Base-by-base conservation (phyloP, 2,329 filamentous ascomycete species). In the Clonostachys solani region DNA sequence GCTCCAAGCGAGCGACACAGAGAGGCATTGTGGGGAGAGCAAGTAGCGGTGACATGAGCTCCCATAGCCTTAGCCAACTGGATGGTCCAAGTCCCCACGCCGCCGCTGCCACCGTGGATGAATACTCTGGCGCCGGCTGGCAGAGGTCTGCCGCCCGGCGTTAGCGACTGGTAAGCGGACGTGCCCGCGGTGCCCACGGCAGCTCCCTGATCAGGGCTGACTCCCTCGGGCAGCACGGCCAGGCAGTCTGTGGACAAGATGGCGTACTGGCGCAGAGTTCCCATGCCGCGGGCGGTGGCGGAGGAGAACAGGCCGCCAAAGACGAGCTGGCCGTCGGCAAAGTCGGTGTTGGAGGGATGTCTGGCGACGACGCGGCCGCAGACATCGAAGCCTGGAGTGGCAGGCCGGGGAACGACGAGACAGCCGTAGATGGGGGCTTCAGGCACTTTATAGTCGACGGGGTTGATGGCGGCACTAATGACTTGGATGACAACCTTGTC, bases 371-470 rank as follows among this genome's bases (percentile, higher is more conserved):
- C 67, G 19, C 58, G 66, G 23, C 75, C 75, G 48, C 66, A 65
- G 51, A 71, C 77, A 55, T 78, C 75, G 29, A 66, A 55, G 13
- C 68, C 67, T 0, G 73, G 72, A 5, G 60, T 65, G 5, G 63
- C 61, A 4, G 72, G 69, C 47, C 57, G 64, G 5, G 54, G 48
- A 0, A 58, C 45, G 3, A 60, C 23, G 10, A 52, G 51, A 12
- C 58, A 59, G 12, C 66, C 57, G 29, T 67, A 46, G 16, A 67
- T 6, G 9, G 58, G 57, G 8, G 61, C 47, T 47, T 69, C 67
- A 12, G 65, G 59, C 4, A 72, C 37, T 52, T 73, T 72, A 59
- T 63, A 63, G 52, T 73, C 70, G 41, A 63, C 62, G 0, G 68
- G 69, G 49, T 73, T 73, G 16, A 67, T 50, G 7, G 63, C 56